Conservation (phyloP, 116 monocot genomes). For the Dioscorea cayenensis region DNA sequence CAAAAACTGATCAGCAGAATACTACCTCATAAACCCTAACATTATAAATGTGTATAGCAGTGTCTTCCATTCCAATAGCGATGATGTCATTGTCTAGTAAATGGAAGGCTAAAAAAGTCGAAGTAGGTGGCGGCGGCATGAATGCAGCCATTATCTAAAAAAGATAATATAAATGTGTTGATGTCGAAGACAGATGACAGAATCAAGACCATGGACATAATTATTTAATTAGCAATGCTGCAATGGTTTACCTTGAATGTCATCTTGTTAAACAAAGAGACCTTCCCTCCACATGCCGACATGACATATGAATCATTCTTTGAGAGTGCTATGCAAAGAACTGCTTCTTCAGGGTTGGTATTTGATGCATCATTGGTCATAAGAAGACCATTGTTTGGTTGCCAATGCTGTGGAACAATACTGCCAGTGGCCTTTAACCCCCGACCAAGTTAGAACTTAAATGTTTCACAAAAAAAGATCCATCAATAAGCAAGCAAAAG, state of each 20-base stretch:
- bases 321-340: conserved; percentile 68
- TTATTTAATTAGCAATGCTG: neutral
- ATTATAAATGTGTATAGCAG: conserved; percentile 69
- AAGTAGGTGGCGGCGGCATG: conserved; percentile 71
- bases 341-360: conserved; percentile 42
- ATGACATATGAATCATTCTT: conserved; percentile 79
- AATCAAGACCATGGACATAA: neutral
- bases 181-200: too few relatives aligned
- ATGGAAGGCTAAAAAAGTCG: conserved; percentile 66
- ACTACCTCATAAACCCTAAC: conserved; percentile 67
- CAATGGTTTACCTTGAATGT: conserved; percentile 54
- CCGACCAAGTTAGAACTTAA: conserved; percentile 9
- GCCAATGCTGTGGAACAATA: conserved; percentile 59
- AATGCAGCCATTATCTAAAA: conserved; percentile 65
- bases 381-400: conserved; percentile 50
- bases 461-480: neutral
- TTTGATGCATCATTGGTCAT: conserved; percentile 64
- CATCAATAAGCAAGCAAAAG: neutral
- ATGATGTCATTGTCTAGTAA: conserved; percentile 74
- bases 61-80: conserved; percentile 79
- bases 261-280: conserved; percentile 73
- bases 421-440: conserved; percentile 51
- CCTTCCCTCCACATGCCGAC: conserved; percentile 71
- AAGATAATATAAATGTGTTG: neutral
- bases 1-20: neutral